Percentiles rank a stretch among this genome's conserved stretches.
Evolutionary conservation across 345 rosid species (phyloP).

Genomic region (Hibiscus tridactylites): DNA sequence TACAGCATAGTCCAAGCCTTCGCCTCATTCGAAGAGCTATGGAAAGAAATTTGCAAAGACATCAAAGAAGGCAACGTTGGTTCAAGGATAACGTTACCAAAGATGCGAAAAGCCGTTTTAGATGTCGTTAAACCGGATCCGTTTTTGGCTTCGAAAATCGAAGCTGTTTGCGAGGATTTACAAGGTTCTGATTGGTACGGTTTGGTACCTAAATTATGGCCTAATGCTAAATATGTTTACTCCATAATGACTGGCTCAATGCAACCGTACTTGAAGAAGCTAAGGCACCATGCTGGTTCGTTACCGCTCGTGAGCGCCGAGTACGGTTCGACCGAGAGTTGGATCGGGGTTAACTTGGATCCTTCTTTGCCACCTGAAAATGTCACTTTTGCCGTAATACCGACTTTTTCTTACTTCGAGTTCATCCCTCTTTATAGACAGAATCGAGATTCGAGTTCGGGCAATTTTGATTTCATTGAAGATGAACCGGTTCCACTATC

Average conservation of each 20-base stretch:
- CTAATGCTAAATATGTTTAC: slow-evolving; percentile 77
- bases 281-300: slow-evolving; percentile 58
- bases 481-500: slow-evolving; percentile 77
- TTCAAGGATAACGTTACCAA: slow-evolving; percentile 42
- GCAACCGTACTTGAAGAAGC: slow-evolving; percentile 60
- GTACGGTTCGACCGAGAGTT: slow-evolving; percentile 91
- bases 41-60: slow-evolving; percentile 70
- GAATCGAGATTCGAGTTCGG: slow-evolving; percentile 23
- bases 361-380: slow-evolving; percentile 62
- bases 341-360: slow-evolving; percentile 94
- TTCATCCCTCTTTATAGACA: slow-evolving; percentile 66
- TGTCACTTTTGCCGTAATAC: slow-evolving; percentile 73
- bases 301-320: slow-evolving; percentile 80
- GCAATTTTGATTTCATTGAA: slow-evolving; percentile 55
- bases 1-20: slow-evolving; percentile 83
- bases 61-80: slow-evolving; percentile 47
- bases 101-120: slow-evolving; percentile 51
- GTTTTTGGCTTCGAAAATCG: slow-evolving; percentile 38
- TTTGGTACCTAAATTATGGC: slow-evolving; percentile 65
- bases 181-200: slow-evolving; percentile 48
- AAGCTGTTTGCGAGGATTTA: slow-evolving; percentile 38
- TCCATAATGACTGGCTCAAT: slow-evolving; percentile 96
- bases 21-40: slow-evolving; percentile 53
- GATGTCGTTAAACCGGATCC: slow-evolving; percentile 50
- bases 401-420: slow-evolving; percentile 87